Conservation (phyloP, 108 stramenopile genomes). For the Pseudonitzschia multiseries region DNA sequence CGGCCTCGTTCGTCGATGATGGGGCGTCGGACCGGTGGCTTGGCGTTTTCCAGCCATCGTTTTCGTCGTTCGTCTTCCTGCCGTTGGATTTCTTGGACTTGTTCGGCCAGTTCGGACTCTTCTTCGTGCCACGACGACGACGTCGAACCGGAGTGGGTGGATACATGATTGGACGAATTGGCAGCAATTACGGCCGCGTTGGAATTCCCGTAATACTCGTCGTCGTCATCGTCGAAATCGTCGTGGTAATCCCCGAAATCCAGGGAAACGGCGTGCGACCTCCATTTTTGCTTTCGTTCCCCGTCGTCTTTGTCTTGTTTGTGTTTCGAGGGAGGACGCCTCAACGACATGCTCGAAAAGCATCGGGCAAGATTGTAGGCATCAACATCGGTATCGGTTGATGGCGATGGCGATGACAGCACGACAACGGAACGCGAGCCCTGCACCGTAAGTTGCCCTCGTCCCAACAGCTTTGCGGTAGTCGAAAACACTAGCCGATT, state of each 20-base stretch:
- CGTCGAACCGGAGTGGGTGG: neutral
- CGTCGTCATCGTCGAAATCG: conserved; percentile 37
- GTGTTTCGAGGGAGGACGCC: conserved; percentile 20
- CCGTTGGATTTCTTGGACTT: conserved; percentile 50
- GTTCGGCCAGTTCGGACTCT: conserved; percentile 39
- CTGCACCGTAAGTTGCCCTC: neutral
- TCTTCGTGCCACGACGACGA: conserved; percentile 35
- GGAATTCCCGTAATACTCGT: neutral
- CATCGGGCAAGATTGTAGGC: neutral
- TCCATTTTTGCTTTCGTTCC: conserved; percentile 32
- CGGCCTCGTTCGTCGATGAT: conserved; percentile 85
- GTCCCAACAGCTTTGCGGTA: conserved; percentile 3
- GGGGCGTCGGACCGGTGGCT: conserved; percentile 53
- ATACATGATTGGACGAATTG: neutral
- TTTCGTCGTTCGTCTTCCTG: conserved; percentile 58
- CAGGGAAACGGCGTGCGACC: conserved; percentile 72
- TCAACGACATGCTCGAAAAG: conserved; percentile 20
- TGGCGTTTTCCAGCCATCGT: conserved; percentile 71
- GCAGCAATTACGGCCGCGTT: neutral
- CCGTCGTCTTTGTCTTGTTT: conserved; percentile 12
- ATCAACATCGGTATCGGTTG: conserved; percentile 8
- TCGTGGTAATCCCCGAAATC: conserved; percentile 26
- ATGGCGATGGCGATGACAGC: neutral
- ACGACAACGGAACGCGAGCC: neutral
- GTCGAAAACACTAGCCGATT: conserved; percentile 4